Base-by-base conservation (phyloP, 306 rosid species). In the Pyrus betulifolia region DNA sequence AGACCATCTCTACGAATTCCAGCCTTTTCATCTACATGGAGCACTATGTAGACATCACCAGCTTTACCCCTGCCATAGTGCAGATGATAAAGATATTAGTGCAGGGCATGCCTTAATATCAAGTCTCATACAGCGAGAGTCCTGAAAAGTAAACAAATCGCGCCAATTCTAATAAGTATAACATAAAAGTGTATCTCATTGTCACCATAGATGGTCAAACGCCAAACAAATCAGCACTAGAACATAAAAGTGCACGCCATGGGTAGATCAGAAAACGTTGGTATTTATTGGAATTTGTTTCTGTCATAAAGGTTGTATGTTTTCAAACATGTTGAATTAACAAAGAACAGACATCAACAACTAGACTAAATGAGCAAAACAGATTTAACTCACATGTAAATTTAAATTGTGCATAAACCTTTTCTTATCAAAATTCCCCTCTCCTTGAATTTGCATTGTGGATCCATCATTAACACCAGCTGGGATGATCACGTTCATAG, bases 1-100 rank as follows among this genome's bases (percentile, higher is more conserved):
- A 92, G 85, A 76, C 98, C 99, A 45, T 91, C 96, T 83, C 96
- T 89, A 87, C 83, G 71, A 83, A 95, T 82, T 87, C 97, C 99
- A 61, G 58, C 81, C 70, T 92, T 92, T 84, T 79, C 87, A 74
- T 82, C 84, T 18, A 95, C 79, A 86, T 81, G 97, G 79, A 95
- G 83, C 82, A 83, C 88, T 60, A 95, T 80, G 76, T 84, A 95
- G 79, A 92, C 93, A 88, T 95, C 86, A 79, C 99, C 99, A 31
- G 72, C 82, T 79, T 71, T 65, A 60, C 79, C 79, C 92, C 99
- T 95, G 91, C 67, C 63, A 78, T 70, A 23, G 65, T 23, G 68
- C 11, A 55, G 51, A 69, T 4, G 30, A 71, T 15, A 63, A 33
- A 38, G 30, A 21, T n/a, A 23, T 69, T 23, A 69, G 46, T n/a